Evolutionary conservation across 2,329 filamentous ascomycete genomes (phyloP).

Genomic region (Ophiostoma perfectum): DNA sequence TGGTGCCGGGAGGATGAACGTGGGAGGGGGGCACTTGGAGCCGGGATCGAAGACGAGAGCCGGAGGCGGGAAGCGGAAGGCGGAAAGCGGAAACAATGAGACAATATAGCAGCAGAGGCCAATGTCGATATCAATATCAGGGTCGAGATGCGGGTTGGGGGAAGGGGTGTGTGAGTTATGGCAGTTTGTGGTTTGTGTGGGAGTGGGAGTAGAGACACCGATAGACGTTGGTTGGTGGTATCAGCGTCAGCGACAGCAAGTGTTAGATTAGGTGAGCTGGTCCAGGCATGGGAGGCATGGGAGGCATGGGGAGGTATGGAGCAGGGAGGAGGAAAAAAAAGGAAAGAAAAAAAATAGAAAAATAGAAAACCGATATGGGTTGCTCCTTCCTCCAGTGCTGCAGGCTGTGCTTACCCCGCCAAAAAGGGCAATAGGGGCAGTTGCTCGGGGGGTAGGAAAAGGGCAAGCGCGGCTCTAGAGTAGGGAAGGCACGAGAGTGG

Average conservation of each 20-base stretch:
- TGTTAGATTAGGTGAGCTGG: not conserved
- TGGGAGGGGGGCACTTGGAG: not conserved
- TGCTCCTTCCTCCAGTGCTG: slow-evolving; percentile 8
- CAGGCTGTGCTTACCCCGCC: slow-evolving; percentile 4
- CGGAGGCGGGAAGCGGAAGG: not conserved
- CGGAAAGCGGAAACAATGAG: not conserved
- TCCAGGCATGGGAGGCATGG: not conserved
- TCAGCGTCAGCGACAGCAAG: not conserved
- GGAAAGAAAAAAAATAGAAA: slow-evolving; percentile 9
- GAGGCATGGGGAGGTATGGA: not conserved
- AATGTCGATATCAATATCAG: not conserved
- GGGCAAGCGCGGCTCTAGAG: not conserved
- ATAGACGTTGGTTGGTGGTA: not conserved
- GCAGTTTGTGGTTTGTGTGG: not conserved
- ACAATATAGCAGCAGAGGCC: not conserved
- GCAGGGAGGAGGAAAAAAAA: slow-evolving; percentile 11
- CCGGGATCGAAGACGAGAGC: not conserved
- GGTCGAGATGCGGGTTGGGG: not conserved
- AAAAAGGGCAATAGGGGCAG: not conserved
- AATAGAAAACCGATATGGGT: not conserved
- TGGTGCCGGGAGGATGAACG: not conserved
- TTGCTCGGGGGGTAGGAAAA: not conserved
- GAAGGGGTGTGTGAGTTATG: not conserved
- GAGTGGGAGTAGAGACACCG: slow-evolving; percentile 10
- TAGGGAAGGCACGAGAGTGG: not conserved